Conservation (phyloP, 2,329 filamentous ascomycete genomes). For the Lasiodiplodia sp. region DNA sequence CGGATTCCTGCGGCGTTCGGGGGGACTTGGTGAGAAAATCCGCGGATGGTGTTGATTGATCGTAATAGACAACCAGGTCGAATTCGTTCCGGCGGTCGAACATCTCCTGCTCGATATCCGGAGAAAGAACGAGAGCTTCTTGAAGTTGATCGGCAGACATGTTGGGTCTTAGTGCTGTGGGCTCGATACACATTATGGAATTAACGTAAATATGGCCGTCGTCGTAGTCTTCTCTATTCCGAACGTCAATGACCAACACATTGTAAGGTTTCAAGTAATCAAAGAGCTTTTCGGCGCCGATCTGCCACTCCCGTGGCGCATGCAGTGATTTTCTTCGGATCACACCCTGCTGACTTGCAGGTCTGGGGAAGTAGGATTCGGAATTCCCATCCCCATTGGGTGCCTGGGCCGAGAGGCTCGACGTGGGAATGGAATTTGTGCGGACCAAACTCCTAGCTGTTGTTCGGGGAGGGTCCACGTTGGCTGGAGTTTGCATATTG, state of each 20-base stretch:
- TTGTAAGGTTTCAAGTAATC: slow-evolving; percentile 72
- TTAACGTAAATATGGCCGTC: slow-evolving; percentile 86
- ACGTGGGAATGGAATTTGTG: slow-evolving; percentile 60
- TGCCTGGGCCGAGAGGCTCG: slow-evolving; percentile 46
- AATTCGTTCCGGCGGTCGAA: slow-evolving; percentile 78
- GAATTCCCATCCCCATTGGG: slow-evolving; percentile 45
- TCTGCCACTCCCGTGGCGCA: slow-evolving; percentile 64
- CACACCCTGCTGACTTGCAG: slow-evolving; percentile 10
- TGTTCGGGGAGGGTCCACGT: slow-evolving; percentile 70
- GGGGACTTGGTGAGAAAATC: slow-evolving; percentile 62
- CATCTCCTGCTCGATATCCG: slow-evolving; percentile 74
- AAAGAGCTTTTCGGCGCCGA: slow-evolving; percentile 74
- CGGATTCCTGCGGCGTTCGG: slow-evolving; percentile 49
- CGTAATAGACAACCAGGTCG: slow-evolving; percentile 90
- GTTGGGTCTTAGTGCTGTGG: slow-evolving; percentile 74
- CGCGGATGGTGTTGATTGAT: slow-evolving; percentile 69
- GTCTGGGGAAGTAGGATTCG: slow-evolving; percentile 52
- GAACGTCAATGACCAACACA: slow-evolving; percentile 85
- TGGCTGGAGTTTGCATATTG: slow-evolving; percentile 71
- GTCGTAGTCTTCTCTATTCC: slow-evolving; percentile 80
- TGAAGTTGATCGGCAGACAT: slow-evolving; percentile 69
- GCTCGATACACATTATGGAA: slow-evolving; percentile 89
- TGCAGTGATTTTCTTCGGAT: slow-evolving; percentile 54
- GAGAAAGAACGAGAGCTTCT: slow-evolving; percentile 74
- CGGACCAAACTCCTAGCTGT: slow-evolving; percentile 70